Evolutionary conservation across 2,329 filamentous ascomycete species (phyloP).

Genomic region (Aureobasidium mangrovei): DNA sequence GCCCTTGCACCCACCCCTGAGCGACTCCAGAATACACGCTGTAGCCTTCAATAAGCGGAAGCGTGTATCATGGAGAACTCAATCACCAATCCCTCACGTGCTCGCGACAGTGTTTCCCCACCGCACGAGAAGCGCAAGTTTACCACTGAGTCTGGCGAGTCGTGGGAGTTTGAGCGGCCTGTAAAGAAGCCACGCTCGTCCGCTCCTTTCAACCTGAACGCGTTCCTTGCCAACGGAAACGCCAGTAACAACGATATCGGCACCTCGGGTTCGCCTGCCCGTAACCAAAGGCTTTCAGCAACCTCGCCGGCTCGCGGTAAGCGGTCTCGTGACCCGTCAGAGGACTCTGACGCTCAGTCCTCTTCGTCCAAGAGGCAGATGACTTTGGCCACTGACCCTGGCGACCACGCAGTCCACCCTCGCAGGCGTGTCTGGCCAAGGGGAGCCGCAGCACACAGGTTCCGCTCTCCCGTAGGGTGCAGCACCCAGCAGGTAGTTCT

Average conservation of each 20-base stretch:
- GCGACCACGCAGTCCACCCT: slow-evolving; percentile 5
- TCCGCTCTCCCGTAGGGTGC: neutral
- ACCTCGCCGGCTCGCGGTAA: neutral
- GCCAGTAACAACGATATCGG: neutral
- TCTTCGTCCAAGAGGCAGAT: slow-evolving; percentile 9
- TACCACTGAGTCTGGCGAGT: slow-evolving; percentile 1
- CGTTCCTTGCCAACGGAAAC: neutral
- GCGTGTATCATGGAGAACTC: slow-evolving; percentile 8
- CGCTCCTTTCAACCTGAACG: neutral
- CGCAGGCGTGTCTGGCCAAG: slow-evolving; percentile 4
- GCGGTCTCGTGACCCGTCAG: slow-evolving; percentile 10
- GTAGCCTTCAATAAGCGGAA: slow-evolving; percentile 13
- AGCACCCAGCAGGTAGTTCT: neutral
- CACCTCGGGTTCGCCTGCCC: slow-evolving; percentile 2
- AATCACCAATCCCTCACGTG: neutral
- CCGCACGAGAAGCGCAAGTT: slow-evolving; percentile 9
- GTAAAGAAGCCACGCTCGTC: slow-evolving; percentile 8
- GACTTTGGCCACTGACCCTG: slow-evolving; percentile 5
- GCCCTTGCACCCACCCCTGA: neutral
- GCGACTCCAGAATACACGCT: slow-evolving; percentile 1
- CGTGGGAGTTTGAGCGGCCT: slow-evolving; percentile 5
- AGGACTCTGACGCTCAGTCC: slow-evolving; percentile 1
- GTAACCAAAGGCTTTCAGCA: neutral
- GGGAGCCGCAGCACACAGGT: slow-evolving; percentile 6
- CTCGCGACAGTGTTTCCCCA: neutral